Evolutionary conservation across 768 basidiomycete genomes (phyloP).

Genomic region (Suillus placidus): DNA sequence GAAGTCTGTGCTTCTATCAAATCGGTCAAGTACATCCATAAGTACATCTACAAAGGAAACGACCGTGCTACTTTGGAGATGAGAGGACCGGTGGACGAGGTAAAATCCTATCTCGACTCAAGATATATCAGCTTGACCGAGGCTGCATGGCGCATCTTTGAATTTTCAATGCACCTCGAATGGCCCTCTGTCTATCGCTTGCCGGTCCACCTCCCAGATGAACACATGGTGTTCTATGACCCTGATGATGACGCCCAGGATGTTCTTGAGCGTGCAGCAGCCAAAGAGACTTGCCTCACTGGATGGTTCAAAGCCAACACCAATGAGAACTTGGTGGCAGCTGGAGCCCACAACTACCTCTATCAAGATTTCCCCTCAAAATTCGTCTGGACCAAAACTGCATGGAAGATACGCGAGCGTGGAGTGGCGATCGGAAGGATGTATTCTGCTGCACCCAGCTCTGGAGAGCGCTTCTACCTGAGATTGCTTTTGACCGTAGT

Average conservation of each 20-base stretch:
- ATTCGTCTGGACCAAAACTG: constrained; percentile 5
- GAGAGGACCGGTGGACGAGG: constrained; percentile 31
- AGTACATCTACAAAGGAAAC: constrained; percentile 53
- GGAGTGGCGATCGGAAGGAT: constrained; percentile 35
- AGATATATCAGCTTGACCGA: constrained; percentile 43
- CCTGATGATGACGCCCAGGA: constrained; percentile 29
- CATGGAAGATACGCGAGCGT: constrained; percentile 23
- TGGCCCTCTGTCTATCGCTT: constrained; percentile 42
- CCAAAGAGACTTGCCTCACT: constrained; percentile 29
- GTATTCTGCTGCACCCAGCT: constrained; percentile 31
- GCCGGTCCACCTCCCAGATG: constrained; percentile 43
- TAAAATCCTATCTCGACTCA: constrained; percentile 37
- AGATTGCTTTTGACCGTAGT: constrained; percentile 41
- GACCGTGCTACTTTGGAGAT: constrained; percentile 43
- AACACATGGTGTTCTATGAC: constrained; percentile 41
- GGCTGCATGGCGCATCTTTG: constrained; percentile 28
- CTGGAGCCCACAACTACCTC: constrained; percentile 18
- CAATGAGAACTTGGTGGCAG: constrained; percentile 12
- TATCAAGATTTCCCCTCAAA: constrained; percentile 31
- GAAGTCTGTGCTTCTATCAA: constrained; percentile 43
- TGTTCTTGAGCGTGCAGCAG: constrained; percentile 23
- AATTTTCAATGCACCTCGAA: constrained; percentile 34
- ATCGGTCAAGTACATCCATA: constrained; percentile 49
- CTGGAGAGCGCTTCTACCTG: constrained; percentile 45
- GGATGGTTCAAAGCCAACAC: constrained; percentile 37